Evolutionary conservation across 352 stramenopile species (phyloP).

Genomic region (Globisporangium uncinulatum): DNA sequence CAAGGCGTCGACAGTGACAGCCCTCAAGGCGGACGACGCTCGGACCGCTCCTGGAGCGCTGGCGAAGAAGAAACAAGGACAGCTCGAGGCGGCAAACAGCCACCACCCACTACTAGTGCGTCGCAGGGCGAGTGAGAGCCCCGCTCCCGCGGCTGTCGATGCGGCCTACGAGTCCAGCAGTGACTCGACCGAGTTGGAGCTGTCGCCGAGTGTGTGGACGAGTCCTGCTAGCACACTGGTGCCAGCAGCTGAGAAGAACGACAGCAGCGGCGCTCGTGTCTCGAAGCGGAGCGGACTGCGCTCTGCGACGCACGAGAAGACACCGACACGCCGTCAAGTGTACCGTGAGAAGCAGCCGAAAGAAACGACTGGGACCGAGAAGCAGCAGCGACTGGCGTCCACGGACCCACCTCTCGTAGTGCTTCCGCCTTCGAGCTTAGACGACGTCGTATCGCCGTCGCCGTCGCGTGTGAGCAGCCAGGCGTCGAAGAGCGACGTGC

Average conservation of each 20-base stretch:
- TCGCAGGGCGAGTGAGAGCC: not conserved
- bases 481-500: not conserved
- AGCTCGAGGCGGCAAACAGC: not conserved
- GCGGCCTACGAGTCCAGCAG: conserved; percentile 15
- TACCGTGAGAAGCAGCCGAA: conserved; percentile 57
- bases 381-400: not conserved
- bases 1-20: not conserved
- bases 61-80: not conserved
- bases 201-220: conserved; percentile 11
- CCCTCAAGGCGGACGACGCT: conserved; percentile 1
- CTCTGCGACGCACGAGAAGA: conserved; percentile 9
- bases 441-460: not conserved
- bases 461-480: no score
- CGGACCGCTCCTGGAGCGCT: conserved; percentile 2
- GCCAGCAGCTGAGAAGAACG: conserved; percentile 14
- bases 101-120: not conserved
- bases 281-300: conserved; percentile 17
- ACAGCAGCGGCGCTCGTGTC: conserved; percentile 15
- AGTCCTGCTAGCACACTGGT: conserved; percentile 9
- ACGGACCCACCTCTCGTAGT: not conserved
- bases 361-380: conserved; percentile 5
- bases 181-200: conserved; percentile 9
- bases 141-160: not conserved
- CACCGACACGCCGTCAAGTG: conserved; percentile 32
- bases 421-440: conserved; percentile 1